Percentiles rank a stretch among this genome's conserved stretches.
Conservation (phyloP, 495 filamentous ascomycete genomes). For the Geopyxis carbonaria region DNA sequence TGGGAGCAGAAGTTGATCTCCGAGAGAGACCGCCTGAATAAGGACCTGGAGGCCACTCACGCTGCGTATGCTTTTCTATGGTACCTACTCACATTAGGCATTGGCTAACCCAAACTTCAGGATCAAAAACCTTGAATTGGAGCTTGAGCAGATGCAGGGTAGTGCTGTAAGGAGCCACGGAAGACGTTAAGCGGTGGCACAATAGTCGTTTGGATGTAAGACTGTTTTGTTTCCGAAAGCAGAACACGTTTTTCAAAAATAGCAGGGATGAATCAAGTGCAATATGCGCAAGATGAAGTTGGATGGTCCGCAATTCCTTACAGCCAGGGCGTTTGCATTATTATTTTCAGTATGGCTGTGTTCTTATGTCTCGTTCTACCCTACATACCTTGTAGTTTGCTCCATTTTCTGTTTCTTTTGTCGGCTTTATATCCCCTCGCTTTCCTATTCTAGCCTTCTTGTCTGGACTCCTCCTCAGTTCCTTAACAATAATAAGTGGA, state of each 20-base stretch:
- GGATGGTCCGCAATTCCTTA: slow-evolving; percentile 4
- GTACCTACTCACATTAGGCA: not conserved
- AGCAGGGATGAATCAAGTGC: too few species aligned
- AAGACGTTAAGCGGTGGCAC: slow-evolving; percentile 49
- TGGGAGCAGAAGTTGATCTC: slow-evolving; percentile 99
- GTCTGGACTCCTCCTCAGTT: too few species aligned
- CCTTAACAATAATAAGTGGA: too few species aligned
- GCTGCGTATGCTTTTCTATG: slow-evolving; percentile 48
- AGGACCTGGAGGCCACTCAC: slow-evolving; percentile 93
- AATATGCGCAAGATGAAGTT: too few species aligned
- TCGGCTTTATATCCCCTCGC: too few species aligned
- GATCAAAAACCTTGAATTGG: slow-evolving; percentile 87
- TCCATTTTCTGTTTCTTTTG: not conserved
- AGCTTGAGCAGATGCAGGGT: slow-evolving; percentile 87
- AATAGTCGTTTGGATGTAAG: not conserved
- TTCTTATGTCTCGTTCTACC: slow-evolving; percentile 8
- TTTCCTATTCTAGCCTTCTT: too few species aligned
- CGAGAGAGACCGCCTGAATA: slow-evolving; percentile 95
- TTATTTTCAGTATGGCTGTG: slow-evolving; percentile 3
- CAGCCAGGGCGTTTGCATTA: slow-evolving; percentile 7
- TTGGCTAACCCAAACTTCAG: slow-evolving; percentile 29
- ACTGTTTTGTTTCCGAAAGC: slow-evolving; percentile 7
- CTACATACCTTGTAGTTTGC: slow-evolving; percentile 9
- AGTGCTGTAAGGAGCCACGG: slow-evolving; percentile 84
- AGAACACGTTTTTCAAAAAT: slow-evolving; percentile 1